Conservation (phyloP, 106 monocot genomes). For the Platanthera guangdongensis region DNA sequence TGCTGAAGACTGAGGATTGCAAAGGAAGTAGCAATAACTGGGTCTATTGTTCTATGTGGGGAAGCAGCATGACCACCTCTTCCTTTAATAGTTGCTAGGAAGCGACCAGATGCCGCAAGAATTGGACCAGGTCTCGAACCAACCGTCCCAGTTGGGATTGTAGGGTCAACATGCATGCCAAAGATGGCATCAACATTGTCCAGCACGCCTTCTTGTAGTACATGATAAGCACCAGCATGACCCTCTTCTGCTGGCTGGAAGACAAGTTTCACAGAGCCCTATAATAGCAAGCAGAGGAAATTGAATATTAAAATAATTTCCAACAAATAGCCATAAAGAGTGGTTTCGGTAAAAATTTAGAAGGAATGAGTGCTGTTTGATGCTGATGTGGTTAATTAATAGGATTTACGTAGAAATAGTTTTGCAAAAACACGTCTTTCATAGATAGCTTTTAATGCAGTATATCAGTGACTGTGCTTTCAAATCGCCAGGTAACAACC, state of each 20-base stretch:
- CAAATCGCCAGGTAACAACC: too few species aligned
- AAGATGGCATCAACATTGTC: constrained; percentile 42
- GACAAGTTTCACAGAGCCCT: constrained; percentile 60
- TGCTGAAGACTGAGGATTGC: constrained; percentile 32
- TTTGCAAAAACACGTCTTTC: too few species aligned
- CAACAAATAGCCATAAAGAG: too few species aligned
- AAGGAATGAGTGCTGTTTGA: too few species aligned
- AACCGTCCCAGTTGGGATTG: constrained; percentile 25
- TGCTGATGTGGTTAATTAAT: too few species aligned
- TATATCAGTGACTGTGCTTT: too few species aligned
- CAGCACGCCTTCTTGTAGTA: constrained; percentile 43
- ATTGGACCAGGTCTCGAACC: constrained; percentile 42
- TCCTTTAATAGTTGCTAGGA: constrained; percentile 33
- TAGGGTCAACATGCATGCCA: constrained; percentile 46
- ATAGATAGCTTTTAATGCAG: too few species aligned
- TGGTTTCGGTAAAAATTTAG: too few species aligned
- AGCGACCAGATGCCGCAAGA: constrained; percentile 42
- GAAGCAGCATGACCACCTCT: constrained; percentile 38
- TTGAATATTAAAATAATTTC: too few species aligned
- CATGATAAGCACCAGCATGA: constrained; percentile 41
- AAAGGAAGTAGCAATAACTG: constrained; percentile 28
- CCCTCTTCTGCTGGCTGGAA: constrained; percentile 75
- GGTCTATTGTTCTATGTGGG: constrained; percentile 29
- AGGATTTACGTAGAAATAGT: too few species aligned
- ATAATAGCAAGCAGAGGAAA: constrained; percentile 2